phyloP scores from a whole-genome alignment of 345 rosid species.

The Raphanus sativus region DNA sequence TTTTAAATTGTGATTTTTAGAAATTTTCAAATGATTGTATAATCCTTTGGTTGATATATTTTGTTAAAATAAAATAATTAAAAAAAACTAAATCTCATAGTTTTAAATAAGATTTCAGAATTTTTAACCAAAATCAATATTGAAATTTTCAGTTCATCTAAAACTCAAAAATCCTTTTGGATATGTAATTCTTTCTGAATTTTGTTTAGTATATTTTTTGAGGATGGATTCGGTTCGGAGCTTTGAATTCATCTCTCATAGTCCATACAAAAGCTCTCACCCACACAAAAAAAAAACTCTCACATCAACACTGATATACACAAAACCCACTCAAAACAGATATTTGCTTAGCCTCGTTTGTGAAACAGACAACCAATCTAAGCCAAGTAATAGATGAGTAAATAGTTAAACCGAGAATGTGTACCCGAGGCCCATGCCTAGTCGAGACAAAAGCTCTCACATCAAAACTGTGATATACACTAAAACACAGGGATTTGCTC shows the following conservation, averaged over 20 bases:
- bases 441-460: conserved; percentile 33
- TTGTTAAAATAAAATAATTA: background rate
- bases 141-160: too few relatives aligned
- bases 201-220: background rate
- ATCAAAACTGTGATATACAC: conserved; percentile 14
- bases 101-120: too few relatives aligned
- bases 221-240: background rate
- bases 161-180: too few relatives aligned
- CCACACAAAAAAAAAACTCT: background rate
- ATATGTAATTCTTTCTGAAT: background rate
- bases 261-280: background rate
- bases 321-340: background rate
- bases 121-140: too few relatives aligned
- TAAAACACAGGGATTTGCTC: conserved; percentile 33
- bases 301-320: background rate
- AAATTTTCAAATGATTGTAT: background rate
- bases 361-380: background rate
- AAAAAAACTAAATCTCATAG: background rate
- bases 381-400: background rate
- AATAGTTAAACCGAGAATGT: background rate
- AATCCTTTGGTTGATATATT: background rate
- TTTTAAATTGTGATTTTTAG: background rate
- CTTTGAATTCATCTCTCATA: background rate
- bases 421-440: background rate
- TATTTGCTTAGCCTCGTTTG: background rate